Base-by-base conservation (phyloP, 768 basidiomycete genomes). In the Boletus rubroflammeus region DNA sequence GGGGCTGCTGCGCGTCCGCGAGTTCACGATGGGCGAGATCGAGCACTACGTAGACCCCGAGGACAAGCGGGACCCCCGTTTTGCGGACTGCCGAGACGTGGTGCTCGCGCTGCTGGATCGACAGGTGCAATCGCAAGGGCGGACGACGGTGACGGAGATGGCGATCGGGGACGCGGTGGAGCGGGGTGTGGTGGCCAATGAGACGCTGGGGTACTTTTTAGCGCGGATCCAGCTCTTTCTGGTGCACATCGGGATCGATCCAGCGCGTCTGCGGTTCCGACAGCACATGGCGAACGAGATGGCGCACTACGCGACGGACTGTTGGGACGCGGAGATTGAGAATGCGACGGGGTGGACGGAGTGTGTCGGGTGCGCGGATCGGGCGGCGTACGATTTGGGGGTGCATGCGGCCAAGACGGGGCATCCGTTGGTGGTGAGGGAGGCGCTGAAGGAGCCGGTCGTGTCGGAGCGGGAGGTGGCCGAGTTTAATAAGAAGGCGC, bases 231-330 rank as follows among this genome's bases (percentile, higher is more conserved):
- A 86, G 72, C 83, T 86, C 57, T 98, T 95, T 81, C 78, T 98
- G 47, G 63, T 85, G 61, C 89, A 89, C 73, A 92, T 98, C 65
- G 97, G 96, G 56, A 88, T 99, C 72, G 78, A 95, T 75, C 85
- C 87, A 14, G 58, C 67, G 44, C 83, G 93, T 8, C 76, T 98
- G 58, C 83, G 97, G 49, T 98, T 98, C 82, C 81, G 97, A 32
- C 97, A 99, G 67, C 97, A 99, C 71, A 98, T 98, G 97, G 81
- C 75, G 35, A 99, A 98, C 74, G 97, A 98, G 78, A 98, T 98
- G 96, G 97, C 97, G 1, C 97, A 98, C 72, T 99, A 99, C 70
- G 96, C 97, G 51, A 83, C 93, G 36, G 96, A 98, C 74, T 99
- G 97, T 73, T 99, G 97, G 97, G 97, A 99, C 68, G 97, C 95